Percentiles rank a stretch among this genome's conserved stretches.
Conservation (phyloP, 257 asterid genomes). For the Avicennia marina region DNA sequence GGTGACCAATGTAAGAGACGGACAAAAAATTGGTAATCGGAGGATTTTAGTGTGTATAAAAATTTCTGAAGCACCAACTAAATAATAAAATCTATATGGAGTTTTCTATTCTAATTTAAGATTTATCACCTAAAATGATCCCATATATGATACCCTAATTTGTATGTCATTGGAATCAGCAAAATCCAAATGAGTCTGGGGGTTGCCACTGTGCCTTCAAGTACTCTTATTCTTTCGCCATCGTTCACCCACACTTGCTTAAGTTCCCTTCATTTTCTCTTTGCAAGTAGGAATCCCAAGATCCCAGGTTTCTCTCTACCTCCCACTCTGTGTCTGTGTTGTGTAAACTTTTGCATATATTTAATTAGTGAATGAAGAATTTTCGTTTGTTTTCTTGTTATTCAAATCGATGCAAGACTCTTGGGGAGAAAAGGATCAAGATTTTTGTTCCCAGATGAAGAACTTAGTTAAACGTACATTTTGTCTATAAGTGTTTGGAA, state of each 20-base stretch:
- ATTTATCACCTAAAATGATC: too few relatives aligned
- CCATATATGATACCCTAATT: background rate
- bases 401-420: background rate
- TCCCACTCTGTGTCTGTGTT: background rate
- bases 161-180: background rate
- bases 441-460: too few relatives aligned
- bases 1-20: too few relatives aligned
- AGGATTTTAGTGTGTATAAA: too few relatives aligned
- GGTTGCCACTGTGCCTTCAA: constrained; percentile 16
- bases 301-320: constrained; percentile 21
- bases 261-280: background rate
- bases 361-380: background rate
- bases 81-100: too few relatives aligned
- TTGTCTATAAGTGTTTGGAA: background rate
- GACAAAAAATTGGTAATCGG: too few relatives aligned
- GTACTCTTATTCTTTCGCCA: background rate
- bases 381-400: constrained; percentile 7
- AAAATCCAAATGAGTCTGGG: constrained; percentile 26
- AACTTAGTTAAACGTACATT: too few relatives aligned
- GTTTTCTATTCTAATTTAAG: too few relatives aligned
- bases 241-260: constrained; percentile 18
- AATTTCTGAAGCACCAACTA: too few relatives aligned
- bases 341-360: too few relatives aligned
- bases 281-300: constrained; percentile 2
- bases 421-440: background rate